Base-by-base conservation (phyloP, 352 stramenopile genomes). In the Blastocystis sp. region DNA sequence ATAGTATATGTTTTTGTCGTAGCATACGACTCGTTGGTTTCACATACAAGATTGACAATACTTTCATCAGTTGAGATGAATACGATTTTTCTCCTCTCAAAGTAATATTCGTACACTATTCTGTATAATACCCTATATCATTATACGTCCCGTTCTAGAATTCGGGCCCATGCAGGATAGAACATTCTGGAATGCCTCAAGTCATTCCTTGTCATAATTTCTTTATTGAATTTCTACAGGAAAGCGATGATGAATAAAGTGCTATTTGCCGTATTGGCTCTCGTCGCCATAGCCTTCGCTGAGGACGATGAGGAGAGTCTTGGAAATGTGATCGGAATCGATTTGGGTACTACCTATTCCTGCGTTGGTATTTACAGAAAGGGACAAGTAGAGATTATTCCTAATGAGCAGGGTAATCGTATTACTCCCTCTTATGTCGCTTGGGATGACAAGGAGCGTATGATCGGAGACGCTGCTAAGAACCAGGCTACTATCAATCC, bases 401-500 rank as follows among this genome's bases (percentile, higher is more conserved):
- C 95, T 68, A 98, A 98, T 92, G 96, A 98, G 92, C 95, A 98
- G 90, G 95, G 96, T 56, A 99, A 98, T 93, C 96, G 96, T 92
- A 99, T 98, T 91, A 99, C 97, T 79, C 97, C 97, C 20, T 98
- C 95, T 56, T 99, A 99, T 91, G 97, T 99, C 56, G 95, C 96
- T 47, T 99, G 94, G 94, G 92, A 95, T 90, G 94, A 97, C 91
- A 95, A 97, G 79, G 96, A 99, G 91, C 95, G 96, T 90, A 91
- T 99, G 56, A 98, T 99, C 84, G 98, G 97, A 77, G 96, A 98
- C 91, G 96, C 96, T 47, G 98, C 97, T 90, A 99, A 99, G 95
- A 98, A 98, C 92, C 96, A 99, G 92, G 97, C 96, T 47, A 98
- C 97, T 23, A 98, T 98, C 92, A 99, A 99, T 93, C 96, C 98